phyloP scores from a whole-genome alignment of 225 moss, liverwort and hornwort species.

The Pseudoscleropodium purum region DNA sequence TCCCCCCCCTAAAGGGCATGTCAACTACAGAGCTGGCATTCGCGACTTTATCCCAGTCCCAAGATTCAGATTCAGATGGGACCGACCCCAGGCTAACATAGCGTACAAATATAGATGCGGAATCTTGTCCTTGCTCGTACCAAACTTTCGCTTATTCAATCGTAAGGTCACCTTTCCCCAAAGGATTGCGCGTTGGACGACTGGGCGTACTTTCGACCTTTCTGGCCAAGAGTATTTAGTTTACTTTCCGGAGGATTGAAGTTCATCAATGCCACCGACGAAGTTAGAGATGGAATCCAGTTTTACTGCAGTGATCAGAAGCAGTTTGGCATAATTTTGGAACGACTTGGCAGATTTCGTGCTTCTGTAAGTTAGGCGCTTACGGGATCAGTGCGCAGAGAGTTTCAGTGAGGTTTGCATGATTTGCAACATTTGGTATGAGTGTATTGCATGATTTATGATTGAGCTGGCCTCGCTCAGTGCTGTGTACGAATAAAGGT shows the following conservation, averaged over 20 bases:
- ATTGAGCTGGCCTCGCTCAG: background rate
- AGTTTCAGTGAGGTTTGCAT: background rate
- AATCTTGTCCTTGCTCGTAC: constrained; percentile 18
- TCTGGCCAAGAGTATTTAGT: background rate
- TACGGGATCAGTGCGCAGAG: background rate
- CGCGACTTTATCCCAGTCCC: background rate
- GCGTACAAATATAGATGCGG: background rate
- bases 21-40: background rate
- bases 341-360: background rate
- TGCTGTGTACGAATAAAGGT: background rate
- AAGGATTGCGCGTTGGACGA: background rate
- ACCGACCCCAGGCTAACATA: background rate
- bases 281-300: no score
- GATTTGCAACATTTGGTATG: background rate
- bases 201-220: background rate
- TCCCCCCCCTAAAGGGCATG: accelerated
- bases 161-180: background rate
- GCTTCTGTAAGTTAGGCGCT: no score
- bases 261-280: background rate
- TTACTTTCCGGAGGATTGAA: background rate
- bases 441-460: background rate
- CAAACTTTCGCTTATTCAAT: background rate
- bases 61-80: background rate
- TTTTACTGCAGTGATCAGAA: background rate
- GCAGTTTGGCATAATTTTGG: background rate